Base-by-base conservation (phyloP, 2,329 filamentous ascomycete species). In the Phaeosphaeria sp. region DNA sequence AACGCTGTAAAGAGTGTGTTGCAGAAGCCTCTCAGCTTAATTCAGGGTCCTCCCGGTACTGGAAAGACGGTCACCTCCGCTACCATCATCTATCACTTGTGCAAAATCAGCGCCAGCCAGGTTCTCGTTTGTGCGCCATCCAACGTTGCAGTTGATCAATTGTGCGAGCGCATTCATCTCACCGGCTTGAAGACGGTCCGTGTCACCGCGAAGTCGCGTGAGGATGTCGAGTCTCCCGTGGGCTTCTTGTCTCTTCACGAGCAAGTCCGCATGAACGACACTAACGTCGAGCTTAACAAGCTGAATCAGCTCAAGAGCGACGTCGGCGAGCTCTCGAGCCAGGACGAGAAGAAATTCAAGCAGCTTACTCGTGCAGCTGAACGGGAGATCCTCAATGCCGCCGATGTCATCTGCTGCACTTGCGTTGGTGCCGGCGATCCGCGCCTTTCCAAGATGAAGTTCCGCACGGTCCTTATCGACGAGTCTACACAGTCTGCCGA, bases 271-370 rank as follows among this genome's bases (percentile, higher is more conserved):
- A 92, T 97, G 88, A 95, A 97, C 65, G 95, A 98, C 75, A 96
- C 91, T 77, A 98, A 98, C 72, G 89, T 92, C 48, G 95, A 99
- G 75, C 83, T 99, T 57, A 89, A 90, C 72, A 98, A 97, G 77
- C 87, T 98, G 54, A 92, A 92, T 51, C 92, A 96, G 77, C 87
- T 99, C 56, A 99, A 99, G 84, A 89, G 85, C 55, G 93, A 97
- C 71, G 83, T 94, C 47, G 93, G 94, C 58, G 95, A 98, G 80
- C 78, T 99, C 61, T 95, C 92, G 3, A 96, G 92, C 70, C 90
- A 96, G 77, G 95, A 99, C 72, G 95, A 99, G 80, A 99, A 99
- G 85, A 97, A 96, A 73, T 95, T 95, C 83, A 97, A 97, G 81
- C 91, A 96, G 74, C 86, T 99, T 50, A 97, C 93, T 59, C 91